These are phyloP conservation scores for Scheffersomyces stipitis DNA, from an alignment of 805 yeast genomes.

Conservation along the genomic window DNA sequence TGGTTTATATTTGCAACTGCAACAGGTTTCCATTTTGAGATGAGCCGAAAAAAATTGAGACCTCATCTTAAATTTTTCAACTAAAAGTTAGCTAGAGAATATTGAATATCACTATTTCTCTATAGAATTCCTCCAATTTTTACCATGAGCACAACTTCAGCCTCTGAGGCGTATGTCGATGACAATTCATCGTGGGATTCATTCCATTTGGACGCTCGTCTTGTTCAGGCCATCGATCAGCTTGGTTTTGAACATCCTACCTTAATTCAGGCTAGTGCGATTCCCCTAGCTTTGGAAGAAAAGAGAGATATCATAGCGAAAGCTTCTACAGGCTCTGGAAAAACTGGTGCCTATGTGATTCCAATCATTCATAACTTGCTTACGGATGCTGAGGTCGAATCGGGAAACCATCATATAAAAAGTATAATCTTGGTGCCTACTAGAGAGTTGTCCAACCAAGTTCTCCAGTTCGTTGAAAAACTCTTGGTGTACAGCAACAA, in stretches of 20 bases:
- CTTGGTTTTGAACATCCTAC: conserved; percentile 86
- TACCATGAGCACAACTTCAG: conserved; percentile 46
- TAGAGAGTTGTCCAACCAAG: conserved; percentile 88
- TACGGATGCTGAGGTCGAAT: conserved; percentile 32
- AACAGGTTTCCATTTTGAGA: no score
- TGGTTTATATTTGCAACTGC: no score
- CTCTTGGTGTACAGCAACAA: conserved; percentile 71
- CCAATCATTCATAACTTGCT: conserved; percentile 83
- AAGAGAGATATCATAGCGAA: conserved; percentile 90
- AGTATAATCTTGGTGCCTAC: conserved; percentile 89
- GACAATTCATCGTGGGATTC: conserved; percentile 70
- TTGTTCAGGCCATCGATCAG: conserved; percentile 78
- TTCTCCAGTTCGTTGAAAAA: conserved; percentile 64
- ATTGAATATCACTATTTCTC: no score
- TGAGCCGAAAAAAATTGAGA: no score
- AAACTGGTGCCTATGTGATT: conserved; percentile 85
- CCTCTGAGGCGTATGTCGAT: conserved; percentile 68
- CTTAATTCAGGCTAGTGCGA: conserved; percentile 85
- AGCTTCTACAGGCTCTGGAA: conserved; percentile 95
- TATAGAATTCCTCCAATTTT: no score
- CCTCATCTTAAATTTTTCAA: no score
- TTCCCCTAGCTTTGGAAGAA: conserved; percentile 86
- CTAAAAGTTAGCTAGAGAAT: no score
- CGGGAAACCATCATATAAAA: conserved; percentile 33
- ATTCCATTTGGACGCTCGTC: conserved; percentile 77